These are phyloP conservation scores for Arthroderma sp. DNA, from an alignment of 2,329 filamentous ascomycete species.

Conservation along the genomic window DNA sequence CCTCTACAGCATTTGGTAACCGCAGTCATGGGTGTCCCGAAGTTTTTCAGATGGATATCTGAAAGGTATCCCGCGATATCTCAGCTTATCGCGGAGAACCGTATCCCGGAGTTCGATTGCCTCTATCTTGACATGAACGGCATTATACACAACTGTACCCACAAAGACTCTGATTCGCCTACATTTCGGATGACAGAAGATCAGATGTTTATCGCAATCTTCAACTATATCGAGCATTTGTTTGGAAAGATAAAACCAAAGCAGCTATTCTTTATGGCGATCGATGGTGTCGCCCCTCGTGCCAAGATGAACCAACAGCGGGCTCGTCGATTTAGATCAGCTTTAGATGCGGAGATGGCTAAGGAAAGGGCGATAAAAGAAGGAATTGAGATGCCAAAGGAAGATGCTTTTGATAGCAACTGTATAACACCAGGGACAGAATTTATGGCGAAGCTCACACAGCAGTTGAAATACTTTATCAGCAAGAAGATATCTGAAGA, in stretches of 20 bases:
- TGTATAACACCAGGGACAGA: constrained; percentile 93
- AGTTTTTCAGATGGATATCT: constrained; percentile 98
- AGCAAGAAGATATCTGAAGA: constrained; percentile 98
- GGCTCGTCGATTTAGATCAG: constrained; percentile 85
- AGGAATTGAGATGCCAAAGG: constrained; percentile 84
- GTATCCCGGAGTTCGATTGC: constrained; percentile 97
- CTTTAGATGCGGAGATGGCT: constrained; percentile 76
- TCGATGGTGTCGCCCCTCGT: constrained; percentile 91
- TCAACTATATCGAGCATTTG: constrained; percentile 98
- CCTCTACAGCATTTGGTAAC: constrained; percentile 5
- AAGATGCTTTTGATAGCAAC: constrained; percentile 95
- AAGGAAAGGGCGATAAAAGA: constrained; percentile 84
- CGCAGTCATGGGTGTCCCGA: constrained; percentile 54
- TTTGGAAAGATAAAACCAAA: constrained; percentile 98
- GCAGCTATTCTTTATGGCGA: constrained; percentile 98
- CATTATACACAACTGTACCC: constrained; percentile 98
- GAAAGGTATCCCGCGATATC: constrained; percentile 98
- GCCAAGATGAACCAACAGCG: constrained; percentile 99
- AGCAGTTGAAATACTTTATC: constrained; percentile 94
- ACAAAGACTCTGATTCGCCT: constrained; percentile 86
- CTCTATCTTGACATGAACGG: constrained; percentile 89
- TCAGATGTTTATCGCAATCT: constrained; percentile 99
- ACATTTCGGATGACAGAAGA: constrained; percentile 91
- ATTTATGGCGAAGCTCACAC: constrained; percentile 93
- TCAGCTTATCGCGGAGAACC: constrained; percentile 94